Evolutionary conservation across 192 early-diverging fungal genomes (phyloP).

Genomic region (Podila epigama): DNA sequence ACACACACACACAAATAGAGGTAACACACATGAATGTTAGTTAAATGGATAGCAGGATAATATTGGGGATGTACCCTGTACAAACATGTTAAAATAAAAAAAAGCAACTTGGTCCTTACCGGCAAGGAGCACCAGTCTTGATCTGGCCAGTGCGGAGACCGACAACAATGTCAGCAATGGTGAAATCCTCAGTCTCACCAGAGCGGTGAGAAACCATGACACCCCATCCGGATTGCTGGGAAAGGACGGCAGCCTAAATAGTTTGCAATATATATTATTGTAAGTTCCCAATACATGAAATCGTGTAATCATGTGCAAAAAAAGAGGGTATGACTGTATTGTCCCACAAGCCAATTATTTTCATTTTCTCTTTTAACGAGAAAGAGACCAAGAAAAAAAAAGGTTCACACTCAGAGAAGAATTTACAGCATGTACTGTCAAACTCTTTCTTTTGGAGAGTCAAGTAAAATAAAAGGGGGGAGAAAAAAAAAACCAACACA

Average conservation of each 20-base stretch:
- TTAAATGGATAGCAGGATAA: not conserved
- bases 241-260: slow-evolving; percentile 69
- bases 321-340: slow-evolving; percentile 24
- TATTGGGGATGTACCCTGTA: not conserved
- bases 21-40: not conserved
- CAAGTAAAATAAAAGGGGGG: not conserved
- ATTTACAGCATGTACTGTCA: no score
- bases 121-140: slow-evolving; percentile 99
- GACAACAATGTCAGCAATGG: slow-evolving; percentile 96
- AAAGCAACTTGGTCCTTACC: slow-evolving; percentile 50
- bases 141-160: slow-evolving; percentile 96
- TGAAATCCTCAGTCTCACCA: slow-evolving; percentile 97
- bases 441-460: not conserved
- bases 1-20: not conserved
- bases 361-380: no score
- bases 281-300: slow-evolving; percentile 11
- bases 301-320: not conserved
- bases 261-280: not conserved
- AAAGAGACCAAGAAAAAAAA: slow-evolving; percentile 6
- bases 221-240: slow-evolving; percentile 94
- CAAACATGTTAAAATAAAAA: not conserved
- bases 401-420: not conserved
- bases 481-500: not conserved
- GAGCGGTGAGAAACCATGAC: slow-evolving; percentile 99
- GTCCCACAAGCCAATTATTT: no score